These are phyloP conservation scores for Hsuehochloa calcarea DNA, from an alignment of 176 grass and related monocot species.

Conservation along the genomic window DNA sequence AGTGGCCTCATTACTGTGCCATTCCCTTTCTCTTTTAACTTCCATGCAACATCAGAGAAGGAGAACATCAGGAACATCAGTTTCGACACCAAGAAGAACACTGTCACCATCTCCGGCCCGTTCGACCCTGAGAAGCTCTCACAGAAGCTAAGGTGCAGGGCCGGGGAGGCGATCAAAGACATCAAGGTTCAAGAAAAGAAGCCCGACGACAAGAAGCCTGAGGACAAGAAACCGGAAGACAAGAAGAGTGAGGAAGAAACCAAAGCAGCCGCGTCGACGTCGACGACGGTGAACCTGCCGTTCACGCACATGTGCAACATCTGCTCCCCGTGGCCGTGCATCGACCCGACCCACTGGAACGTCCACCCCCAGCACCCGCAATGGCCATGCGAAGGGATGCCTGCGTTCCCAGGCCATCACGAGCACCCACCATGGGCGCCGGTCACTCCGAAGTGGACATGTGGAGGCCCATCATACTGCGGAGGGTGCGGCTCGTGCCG, in stretches of 20 bases:
- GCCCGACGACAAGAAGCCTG: too few relatives aligned
- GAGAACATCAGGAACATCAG: constrained; percentile 33
- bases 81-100: constrained; percentile 33
- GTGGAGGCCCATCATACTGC: constrained; percentile 36
- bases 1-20: too few relatives aligned
- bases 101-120: constrained; percentile 16
- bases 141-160: constrained; percentile 47
- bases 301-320: constrained; percentile 28
- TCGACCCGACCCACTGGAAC: constrained; percentile 31
- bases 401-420: neutral
- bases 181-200: constrained; percentile 25
- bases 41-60: constrained; percentile 21
- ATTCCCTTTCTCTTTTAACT: neutral
- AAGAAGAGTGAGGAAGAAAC: neutral
- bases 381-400: neutral
- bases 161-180: constrained; percentile 38
- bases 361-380: neutral
- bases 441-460: constrained; percentile 5
- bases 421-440: constrained; percentile 12
- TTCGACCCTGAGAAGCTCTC: constrained; percentile 38
- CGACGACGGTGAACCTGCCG: constrained; percentile 40
- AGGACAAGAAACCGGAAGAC: neutral
- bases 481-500: constrained; percentile 42
- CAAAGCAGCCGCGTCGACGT: neutral
- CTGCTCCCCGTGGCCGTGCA: constrained; percentile 60